Percentiles rank a stretch among this genome's conserved stretches.
Evolutionary conservation across 2,329 filamentous ascomycete genomes (phyloP).

Genomic region (Cercospora brassicicola): DNA sequence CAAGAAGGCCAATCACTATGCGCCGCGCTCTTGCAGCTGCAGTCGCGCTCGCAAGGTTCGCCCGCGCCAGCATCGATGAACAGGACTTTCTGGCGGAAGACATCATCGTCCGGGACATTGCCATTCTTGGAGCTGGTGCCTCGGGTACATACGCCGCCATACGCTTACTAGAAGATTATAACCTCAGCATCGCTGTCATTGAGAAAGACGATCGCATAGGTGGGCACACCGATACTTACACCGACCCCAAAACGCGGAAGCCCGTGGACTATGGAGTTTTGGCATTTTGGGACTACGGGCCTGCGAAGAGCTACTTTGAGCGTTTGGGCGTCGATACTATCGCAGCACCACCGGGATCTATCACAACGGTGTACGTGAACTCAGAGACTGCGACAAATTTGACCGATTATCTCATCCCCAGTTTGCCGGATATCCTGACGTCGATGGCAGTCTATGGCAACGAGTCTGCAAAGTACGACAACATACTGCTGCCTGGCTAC

Average conservation of each 20-base stretch:
- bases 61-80: background rate
- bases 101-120: conserved; percentile 15
- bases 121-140: conserved; percentile 24
- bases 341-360: background rate
- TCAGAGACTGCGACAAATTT: conserved; percentile 3
- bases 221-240: conserved; percentile 14
- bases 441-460: background rate
- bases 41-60: background rate
- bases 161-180: conserved; percentile 20
- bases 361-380: conserved; percentile 3
- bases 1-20: background rate
- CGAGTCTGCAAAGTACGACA: conserved; percentile 9
- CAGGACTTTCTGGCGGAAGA: background rate
- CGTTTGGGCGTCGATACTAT: background rate
- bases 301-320: conserved; percentile 7
- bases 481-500: conserved; percentile 15
- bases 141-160: conserved; percentile 24
- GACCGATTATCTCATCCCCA: conserved; percentile 1
- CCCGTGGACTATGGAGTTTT: conserved; percentile 18
- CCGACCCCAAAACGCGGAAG: background rate
- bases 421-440: background rate
- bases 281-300: conserved; percentile 10
- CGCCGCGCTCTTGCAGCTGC: background rate
- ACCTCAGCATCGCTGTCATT: conserved; percentile 18
- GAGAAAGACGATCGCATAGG: conserved; percentile 15